Evolutionary conservation across 148 eudicot genomes (phyloP).

Genomic region (Rhododendron ovatum): DNA sequence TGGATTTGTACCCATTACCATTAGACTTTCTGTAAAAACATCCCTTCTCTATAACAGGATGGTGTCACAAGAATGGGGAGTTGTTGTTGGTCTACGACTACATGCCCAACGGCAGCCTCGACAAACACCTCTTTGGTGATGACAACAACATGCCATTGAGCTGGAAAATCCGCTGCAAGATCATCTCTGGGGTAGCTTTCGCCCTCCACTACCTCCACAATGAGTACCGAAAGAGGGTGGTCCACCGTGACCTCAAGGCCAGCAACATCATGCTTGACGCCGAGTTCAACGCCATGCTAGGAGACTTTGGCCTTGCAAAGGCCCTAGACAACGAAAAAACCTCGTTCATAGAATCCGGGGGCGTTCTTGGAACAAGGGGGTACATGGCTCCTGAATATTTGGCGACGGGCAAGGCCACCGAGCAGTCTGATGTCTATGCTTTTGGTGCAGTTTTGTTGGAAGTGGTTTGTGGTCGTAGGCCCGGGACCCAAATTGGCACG

Average conservation of each 20-base stretch:
- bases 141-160: conserved; percentile 20
- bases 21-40: not conserved
- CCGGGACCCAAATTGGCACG: conserved; percentile 45
- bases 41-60: conserved; percentile 37
- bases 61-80: conserved; percentile 81
- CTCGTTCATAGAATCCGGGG: conserved; percentile 65
- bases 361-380: conserved; percentile 69
- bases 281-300: conserved; percentile 72
- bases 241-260: conserved; percentile 83
- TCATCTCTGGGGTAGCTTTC: conserved; percentile 39
- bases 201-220: conserved; percentile 67
- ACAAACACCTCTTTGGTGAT: conserved; percentile 48
- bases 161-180: conserved; percentile 48
- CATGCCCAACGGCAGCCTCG: conserved; percentile 88
- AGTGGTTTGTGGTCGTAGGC: conserved; percentile 58
- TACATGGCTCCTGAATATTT: conserved; percentile 90
- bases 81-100: conserved; percentile 70
- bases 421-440: conserved; percentile 41
- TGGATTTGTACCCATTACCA: no score
- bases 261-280: conserved; percentile 84
- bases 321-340: conserved; percentile 69
- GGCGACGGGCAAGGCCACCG: conserved; percentile 73
- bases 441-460: conserved; percentile 39
- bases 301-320: conserved; percentile 87
- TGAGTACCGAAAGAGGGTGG: conserved; percentile 66